phyloP scores from a whole-genome alignment of 1,284 basidiomycete species.

The Puccinia hordei region DNA sequence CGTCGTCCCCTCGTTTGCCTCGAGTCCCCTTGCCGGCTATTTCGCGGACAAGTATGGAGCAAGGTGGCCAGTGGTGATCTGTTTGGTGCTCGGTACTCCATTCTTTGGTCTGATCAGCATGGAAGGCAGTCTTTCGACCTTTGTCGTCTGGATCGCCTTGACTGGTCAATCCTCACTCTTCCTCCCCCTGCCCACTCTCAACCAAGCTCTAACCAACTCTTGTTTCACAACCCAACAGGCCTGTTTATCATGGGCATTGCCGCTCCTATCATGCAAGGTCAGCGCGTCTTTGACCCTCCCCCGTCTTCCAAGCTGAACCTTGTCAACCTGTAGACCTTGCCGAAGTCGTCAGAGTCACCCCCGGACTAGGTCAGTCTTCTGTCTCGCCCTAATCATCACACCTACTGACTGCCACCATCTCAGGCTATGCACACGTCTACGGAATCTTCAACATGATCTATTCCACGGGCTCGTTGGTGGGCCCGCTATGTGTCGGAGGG shows the following conservation, averaged over 20 bases:
- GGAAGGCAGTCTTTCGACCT: constrained; percentile 28
- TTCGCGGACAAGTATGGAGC: constrained; percentile 38
- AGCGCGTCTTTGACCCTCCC: neutral
- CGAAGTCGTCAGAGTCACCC: constrained; percentile 32
- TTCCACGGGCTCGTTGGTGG: constrained; percentile 33
- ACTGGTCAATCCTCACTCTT: constrained; percentile 7
- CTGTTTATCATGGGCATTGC: constrained; percentile 36
- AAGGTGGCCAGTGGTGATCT: constrained; percentile 12
- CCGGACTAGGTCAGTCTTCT: constrained; percentile 31
- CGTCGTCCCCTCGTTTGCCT: constrained; percentile 31
- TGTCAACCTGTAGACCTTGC: constrained; percentile 35
- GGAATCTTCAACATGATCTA: constrained; percentile 40
- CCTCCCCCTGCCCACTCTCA: neutral
- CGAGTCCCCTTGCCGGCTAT: constrained; percentile 31
- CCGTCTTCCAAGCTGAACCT: neutral
- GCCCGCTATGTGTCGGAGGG: constrained; percentile 40
- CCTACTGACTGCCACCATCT: neutral
- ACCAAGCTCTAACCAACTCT: neutral
- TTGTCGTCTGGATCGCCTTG: constrained; percentile 31
- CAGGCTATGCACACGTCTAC: constrained; percentile 47
- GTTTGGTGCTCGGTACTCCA: constrained; percentile 21
- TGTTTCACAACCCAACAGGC: neutral
- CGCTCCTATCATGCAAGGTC: constrained; percentile 45
- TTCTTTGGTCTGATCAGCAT: constrained; percentile 35
- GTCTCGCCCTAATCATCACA: neutral